Conservation (phyloP, 495 filamentous ascomycete genomes). For the Neurospora sublineolata region DNA sequence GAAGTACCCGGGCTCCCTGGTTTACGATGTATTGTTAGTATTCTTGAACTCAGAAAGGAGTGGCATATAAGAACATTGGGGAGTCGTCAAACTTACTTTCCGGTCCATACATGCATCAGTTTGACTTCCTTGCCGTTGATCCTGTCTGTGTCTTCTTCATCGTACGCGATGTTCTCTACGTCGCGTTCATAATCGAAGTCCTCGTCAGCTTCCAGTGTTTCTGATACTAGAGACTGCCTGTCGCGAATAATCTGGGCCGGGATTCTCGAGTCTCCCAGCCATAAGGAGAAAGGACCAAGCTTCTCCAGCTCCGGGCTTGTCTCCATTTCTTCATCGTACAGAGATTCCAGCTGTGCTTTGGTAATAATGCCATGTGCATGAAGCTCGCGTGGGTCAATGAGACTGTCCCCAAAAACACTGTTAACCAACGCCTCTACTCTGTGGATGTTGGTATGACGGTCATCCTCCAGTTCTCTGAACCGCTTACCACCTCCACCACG, state of each 20-base stretch:
- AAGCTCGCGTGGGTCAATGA: constrained; percentile 39
- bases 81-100: constrained; percentile 4
- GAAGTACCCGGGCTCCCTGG: constrained; percentile 5
- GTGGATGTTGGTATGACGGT: constrained; percentile 6
- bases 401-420: constrained; percentile 36
- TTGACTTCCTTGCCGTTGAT: constrained; percentile 23
- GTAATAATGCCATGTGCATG: constrained; percentile 47
- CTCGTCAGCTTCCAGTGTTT: constrained; percentile 18
- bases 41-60: not conserved
- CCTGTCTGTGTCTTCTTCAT: constrained; percentile 27
- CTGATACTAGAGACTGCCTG: constrained; percentile 3
- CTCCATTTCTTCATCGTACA: constrained; percentile 48
- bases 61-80: not conserved
- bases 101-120: constrained; percentile 27
- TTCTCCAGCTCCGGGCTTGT: constrained; percentile 19
- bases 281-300: constrained; percentile 42
- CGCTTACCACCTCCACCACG: not conserved
- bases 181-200: constrained; percentile 30
- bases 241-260: constrained; percentile 9
- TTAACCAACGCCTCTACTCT: constrained; percentile 35
- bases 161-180: constrained; percentile 26
- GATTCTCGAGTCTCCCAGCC: constrained; percentile 46
- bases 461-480: constrained; percentile 1
- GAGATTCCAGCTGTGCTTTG: constrained; percentile 46
- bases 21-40: not conserved